Conservation (phyloP, 768 basidiomycete genomes). For the Mycena belliarum region DNA sequence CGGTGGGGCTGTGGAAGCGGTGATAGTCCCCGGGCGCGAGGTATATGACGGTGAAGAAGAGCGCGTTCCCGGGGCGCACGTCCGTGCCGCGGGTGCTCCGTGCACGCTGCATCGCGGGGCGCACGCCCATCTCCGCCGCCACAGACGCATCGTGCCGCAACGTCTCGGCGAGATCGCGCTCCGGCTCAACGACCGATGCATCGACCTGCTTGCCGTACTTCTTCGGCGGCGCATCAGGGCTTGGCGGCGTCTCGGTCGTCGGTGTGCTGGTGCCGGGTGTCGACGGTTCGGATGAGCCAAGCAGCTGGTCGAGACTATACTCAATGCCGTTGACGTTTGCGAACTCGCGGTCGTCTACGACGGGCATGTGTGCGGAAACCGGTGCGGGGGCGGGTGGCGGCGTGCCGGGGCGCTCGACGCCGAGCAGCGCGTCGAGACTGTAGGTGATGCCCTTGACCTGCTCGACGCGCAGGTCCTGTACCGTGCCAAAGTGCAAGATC, state of each 20-base stretch:
- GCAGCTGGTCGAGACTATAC: conserved; percentile 88
- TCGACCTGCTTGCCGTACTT: conserved; percentile 74
- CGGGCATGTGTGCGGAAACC: conserved; percentile 45
- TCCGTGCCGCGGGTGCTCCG: conserved; percentile 45
- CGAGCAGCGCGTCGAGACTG: conserved; percentile 90
- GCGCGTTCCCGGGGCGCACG: conserved; percentile 73
- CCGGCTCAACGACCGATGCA: conserved; percentile 69
- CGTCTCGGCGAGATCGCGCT: conserved; percentile 52
- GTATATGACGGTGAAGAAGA: conserved; percentile 95
- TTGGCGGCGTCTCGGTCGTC: conserved; percentile 25
- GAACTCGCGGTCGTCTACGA: conserved; percentile 86
- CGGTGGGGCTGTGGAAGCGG: conserved; percentile 92
- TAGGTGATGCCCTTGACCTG: conserved; percentile 99
- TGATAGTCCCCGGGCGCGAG: conserved; percentile 99
- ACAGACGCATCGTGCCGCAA: conserved; percentile 71
- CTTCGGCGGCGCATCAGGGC: conserved; percentile 32
- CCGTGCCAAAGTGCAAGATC: conserved; percentile 88
- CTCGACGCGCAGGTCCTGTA: conserved; percentile 78
- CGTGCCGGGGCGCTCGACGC: conserved; percentile 59
- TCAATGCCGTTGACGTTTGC: conserved; percentile 97
- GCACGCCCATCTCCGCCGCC: conserved; percentile 69
- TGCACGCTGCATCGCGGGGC: conserved; percentile 35
- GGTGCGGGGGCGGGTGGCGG: conserved; percentile 36
- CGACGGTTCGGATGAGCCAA: conserved; percentile 56
- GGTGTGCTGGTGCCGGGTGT: conserved; percentile 27